phyloP scores from a whole-genome alignment of 139 green algal species.

The Diplosphaera chodatii region DNA sequence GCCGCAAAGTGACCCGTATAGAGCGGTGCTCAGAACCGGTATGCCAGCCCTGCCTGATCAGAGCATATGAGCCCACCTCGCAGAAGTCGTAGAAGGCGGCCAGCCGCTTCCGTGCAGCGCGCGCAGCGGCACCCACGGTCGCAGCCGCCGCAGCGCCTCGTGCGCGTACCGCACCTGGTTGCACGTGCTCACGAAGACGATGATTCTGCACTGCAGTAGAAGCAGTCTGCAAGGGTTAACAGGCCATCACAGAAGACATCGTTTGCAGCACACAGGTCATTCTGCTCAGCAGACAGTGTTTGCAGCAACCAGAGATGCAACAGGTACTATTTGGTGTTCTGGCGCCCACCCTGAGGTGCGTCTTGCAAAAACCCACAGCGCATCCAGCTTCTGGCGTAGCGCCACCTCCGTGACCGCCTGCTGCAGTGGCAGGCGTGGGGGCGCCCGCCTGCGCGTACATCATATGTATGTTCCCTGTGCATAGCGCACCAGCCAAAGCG shows the following conservation, averaged over 20 bases:
- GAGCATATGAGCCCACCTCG: conserved; percentile 25
- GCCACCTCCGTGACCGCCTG: conserved; percentile 38
- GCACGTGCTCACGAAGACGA: conserved; percentile 95
- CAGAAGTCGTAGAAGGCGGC: conserved; percentile 79
- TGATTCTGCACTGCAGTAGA: conserved; percentile 43
- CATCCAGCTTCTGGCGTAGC: conserved; percentile 81
- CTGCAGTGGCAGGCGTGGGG: conserved; percentile 84
- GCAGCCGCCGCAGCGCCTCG: conserved; percentile 84
- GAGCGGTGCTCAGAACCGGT: no score
- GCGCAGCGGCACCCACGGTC: conserved; percentile 80
- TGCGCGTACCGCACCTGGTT: conserved; percentile 96
- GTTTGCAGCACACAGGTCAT: no score
- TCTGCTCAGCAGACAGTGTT: no score
- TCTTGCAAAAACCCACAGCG: conserved; percentile 92
- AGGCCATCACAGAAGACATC: no score
- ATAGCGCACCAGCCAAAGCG: not conserved
- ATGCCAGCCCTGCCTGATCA: no score
- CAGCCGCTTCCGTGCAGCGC: conserved; percentile 91
- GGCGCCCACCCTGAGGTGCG: conserved; percentile 64
- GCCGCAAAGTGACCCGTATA: no score
- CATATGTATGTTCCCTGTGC: no score
- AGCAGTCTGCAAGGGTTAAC: no score
- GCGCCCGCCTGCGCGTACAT: conserved; percentile 77
- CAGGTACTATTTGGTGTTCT: no score
- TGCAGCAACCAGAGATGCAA: no score